Evolutionary conservation across 768 basidiomycete species (phyloP).

Genomic region (Lactifluus hygrophoroides): DNA sequence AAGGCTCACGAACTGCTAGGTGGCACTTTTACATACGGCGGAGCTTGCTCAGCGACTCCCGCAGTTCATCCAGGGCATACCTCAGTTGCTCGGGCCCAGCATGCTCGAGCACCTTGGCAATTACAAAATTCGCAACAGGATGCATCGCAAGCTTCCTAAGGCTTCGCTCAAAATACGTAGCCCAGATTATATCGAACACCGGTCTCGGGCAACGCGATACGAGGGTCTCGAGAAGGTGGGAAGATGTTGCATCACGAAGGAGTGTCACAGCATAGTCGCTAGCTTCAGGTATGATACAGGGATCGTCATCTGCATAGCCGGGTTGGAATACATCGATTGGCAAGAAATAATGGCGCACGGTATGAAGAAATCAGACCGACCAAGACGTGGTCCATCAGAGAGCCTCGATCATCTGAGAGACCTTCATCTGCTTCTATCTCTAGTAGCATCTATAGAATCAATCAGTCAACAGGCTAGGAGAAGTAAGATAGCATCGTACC

Average conservation of each 20-base stretch:
- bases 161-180: constrained; percentile 66
- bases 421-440: constrained; percentile 71
- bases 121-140: constrained; percentile 91
- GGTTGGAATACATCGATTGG: neutral
- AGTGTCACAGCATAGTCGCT: constrained; percentile 79
- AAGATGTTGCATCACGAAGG: constrained; percentile 79
- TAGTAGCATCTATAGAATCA: constrained; percentile 55
- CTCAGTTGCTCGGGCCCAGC: constrained; percentile 47
- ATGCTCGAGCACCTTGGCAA: constrained; percentile 69
- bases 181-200: constrained; percentile 66
- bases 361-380: constrained; percentile 63
- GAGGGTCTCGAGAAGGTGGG: constrained; percentile 82
- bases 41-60: constrained; percentile 47
- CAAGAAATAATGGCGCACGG: constrained; percentile 36
- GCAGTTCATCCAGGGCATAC: constrained; percentile 51
- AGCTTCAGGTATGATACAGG: constrained; percentile 34
- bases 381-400: constrained; percentile 77
- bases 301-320: constrained; percentile 31
- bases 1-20: neutral
- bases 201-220: constrained; percentile 50
- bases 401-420: constrained; percentile 49
- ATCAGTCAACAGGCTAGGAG: constrained; percentile 8
- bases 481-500: constrained; percentile 31
- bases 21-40: constrained; percentile 48
- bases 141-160: constrained; percentile 68